Evolutionary conservation across 805 yeast genomes (phyloP), one percentile per base, ranked within the genome.

Genomic region (Kazachstania africana): DNA sequence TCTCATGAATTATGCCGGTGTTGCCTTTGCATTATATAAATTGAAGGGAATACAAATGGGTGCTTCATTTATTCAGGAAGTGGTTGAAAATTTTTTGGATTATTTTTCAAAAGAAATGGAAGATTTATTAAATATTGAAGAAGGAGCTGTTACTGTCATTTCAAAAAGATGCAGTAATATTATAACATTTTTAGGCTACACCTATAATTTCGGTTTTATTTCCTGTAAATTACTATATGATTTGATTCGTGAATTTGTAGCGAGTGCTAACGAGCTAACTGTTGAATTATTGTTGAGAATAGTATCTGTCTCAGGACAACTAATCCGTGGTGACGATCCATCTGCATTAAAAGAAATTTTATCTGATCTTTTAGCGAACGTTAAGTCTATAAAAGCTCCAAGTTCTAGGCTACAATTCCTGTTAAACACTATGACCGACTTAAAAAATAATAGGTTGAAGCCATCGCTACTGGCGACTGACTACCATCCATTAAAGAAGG

Each of bases 241-340:
- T 48, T 53, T 91, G 23, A 72, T 91, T 36, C 58, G 62, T 13
- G 24, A 52, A 14, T 59, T 82, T 35, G 65, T 72, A 15, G 54
- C 57, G 5, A 68, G 73, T 2, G 66, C 81, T 12, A 66, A 70
- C 34, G 95, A 87, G 51, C 43, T 61, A 13, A 77, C 78, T 40
- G 80, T 94, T 3, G 97, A 87, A 44, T 55, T 83, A 12, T 61
- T 91, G 29, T 59, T 88, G 32, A 71, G 78, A 42, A 61, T 88
- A 13, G 63, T 91, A 14, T 70, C 79, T 30, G 73, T 73, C 22
- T 72, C 85, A 8, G 99, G 98, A 27, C 68, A 75, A 8, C 83
- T 82, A 47, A 70, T 91, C 57, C 73, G 98, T 49, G 60, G 81
- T 4, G 98, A 91, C 52, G 98, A 91, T 51, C 93, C 97, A 1